Conservation (phyloP, 176 grass and related monocot species). For the Hordeum marinum region DNA sequence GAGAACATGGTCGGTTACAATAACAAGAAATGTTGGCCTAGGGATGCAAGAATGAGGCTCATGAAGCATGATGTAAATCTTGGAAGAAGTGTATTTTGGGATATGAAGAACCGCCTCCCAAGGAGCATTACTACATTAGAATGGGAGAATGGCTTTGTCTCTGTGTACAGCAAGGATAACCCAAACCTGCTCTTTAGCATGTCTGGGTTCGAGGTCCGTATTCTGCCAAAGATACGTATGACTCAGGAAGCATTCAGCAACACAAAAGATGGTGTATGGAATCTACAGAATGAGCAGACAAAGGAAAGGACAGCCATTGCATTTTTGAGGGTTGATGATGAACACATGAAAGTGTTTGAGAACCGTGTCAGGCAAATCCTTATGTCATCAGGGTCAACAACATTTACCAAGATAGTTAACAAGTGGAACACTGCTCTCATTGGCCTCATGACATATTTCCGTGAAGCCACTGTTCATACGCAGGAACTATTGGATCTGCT, state of each 20-base stretch:
- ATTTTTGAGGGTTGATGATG: conserved; percentile 90
- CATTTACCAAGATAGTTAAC: conserved; percentile 95
- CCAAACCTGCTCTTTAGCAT: conserved; percentile 98
- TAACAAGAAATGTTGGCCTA: conserved; percentile 98
- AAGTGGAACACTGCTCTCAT: conserved; percentile 97
- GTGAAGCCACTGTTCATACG: conserved; percentile 93
- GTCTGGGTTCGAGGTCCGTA: conserved; percentile 94
- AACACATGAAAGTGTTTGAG: conserved; percentile 97
- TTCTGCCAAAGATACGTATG: conserved; percentile 93
- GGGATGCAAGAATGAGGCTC: conserved; percentile 95
- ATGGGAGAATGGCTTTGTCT: conserved; percentile 95
- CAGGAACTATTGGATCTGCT: conserved; percentile 93
- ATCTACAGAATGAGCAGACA: conserved; percentile 93
- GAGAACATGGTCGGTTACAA: conserved; percentile 99
- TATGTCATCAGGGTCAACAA: conserved; percentile 96
- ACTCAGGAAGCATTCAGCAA: conserved; percentile 97
- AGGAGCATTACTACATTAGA: conserved; percentile 95
- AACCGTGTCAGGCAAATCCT: conserved; percentile 97
- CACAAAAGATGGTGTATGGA: conserved; percentile 97
- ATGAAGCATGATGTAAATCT: conserved; percentile 99
- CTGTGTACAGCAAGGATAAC: conserved; percentile 98
- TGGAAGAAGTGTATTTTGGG: conserved; percentile 98
- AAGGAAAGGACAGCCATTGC: conserved; percentile 98
- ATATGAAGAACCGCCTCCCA: conserved; percentile 98
- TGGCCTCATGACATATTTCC: conserved; percentile 96